Percentiles rank a stretch among this genome's conserved stretches.
These are phyloP conservation scores for Yarrowia deformans DNA, from an alignment of 805 yeast genomes.

Conservation along the genomic window DNA sequence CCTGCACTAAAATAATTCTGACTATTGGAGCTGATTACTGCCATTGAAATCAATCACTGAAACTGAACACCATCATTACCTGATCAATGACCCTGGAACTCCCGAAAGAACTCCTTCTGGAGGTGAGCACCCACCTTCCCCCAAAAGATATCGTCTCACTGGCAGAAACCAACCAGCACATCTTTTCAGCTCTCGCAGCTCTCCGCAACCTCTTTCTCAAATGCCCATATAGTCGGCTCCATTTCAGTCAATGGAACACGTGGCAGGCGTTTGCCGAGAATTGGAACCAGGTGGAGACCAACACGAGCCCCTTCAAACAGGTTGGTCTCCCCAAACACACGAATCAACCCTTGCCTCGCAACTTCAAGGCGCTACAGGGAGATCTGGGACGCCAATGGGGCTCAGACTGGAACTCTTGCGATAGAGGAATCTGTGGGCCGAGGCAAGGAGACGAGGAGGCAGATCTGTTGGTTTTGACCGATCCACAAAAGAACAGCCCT, in stretches of 20 bases:
- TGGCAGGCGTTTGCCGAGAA: not conserved
- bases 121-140: not conserved
- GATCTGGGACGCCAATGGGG: constrained; percentile 5
- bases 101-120: no score
- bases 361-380: constrained; percentile 1
- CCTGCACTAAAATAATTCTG: no score
- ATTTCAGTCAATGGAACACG: not conserved
- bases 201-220: not conserved
- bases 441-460: not conserved
- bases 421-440: not conserved
- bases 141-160: not conserved
- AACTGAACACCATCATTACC: no score
- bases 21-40: no score
- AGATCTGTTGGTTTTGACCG: not conserved
- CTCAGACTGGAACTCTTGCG: not conserved
- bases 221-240: not conserved
- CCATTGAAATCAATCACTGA: no score
- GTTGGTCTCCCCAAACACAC: not conserved
- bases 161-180: not conserved
- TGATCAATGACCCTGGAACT: no score
- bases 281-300: no score
- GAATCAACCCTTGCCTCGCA: not conserved
- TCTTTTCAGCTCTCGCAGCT: not conserved
- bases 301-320: no score
- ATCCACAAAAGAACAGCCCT: no score